Evolutionary conservation across 495 filamentous ascomycete genomes (phyloP).

Genomic region (Tuber melanosporum): DNA sequence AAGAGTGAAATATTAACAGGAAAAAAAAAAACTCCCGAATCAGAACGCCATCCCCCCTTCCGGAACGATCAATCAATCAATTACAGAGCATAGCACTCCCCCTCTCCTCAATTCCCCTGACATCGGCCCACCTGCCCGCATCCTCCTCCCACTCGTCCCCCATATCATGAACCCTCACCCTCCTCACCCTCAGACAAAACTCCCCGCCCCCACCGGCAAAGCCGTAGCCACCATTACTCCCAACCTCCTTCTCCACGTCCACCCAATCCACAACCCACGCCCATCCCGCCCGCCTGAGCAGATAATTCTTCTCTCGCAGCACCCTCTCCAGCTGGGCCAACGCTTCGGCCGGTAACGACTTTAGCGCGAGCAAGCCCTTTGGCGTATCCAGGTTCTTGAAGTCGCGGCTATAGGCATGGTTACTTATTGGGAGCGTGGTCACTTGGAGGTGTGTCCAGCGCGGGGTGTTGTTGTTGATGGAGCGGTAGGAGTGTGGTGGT

Average conservation of each 20-base stretch:
- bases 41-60: neutral
- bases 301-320: constrained; percentile 1
- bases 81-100: neutral
- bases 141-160: constrained; percentile 3
- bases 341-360: neutral
- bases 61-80: neutral
- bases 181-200: constrained; percentile 1
- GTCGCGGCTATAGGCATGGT: neutral
- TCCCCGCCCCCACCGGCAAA: neutral
- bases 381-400: neutral
- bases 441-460: neutral
- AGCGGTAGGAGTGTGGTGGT: neutral
- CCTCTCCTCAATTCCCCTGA: neutral
- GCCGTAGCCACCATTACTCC: neutral
- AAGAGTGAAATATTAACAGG: neutral
- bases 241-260: neutral
- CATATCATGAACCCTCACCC: neutral
- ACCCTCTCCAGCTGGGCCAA: neutral
- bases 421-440: neutral
- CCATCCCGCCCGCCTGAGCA: neutral
- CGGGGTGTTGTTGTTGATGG: neutral
- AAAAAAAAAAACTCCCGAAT: neutral
- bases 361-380: neutral
- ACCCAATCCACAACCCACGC: neutral
- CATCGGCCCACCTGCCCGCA: neutral